Evolutionary conservation across 352 stramenopile genomes (phyloP).

Genomic region (Phytophthora kernoviae): DNA sequence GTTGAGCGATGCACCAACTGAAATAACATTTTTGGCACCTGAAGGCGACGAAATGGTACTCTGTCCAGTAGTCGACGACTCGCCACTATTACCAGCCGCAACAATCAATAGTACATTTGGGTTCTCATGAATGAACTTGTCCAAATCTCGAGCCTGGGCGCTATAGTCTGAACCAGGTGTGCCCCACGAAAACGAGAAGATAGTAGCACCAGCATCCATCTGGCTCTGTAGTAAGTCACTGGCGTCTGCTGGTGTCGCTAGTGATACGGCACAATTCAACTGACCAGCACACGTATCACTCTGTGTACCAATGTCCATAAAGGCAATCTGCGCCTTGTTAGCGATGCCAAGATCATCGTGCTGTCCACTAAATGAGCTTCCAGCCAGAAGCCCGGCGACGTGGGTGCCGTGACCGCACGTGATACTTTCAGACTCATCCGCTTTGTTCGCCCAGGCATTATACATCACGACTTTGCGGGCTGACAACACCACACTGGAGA

Average conservation of each 20-base stretch:
- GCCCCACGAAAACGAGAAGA: conserved; percentile 89
- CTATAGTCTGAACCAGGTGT: conserved; percentile 81
- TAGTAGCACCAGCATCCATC: conserved; percentile 69
- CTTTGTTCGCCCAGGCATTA: conserved; percentile 70
- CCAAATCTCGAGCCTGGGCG: conserved; percentile 72
- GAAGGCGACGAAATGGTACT: conserved; percentile 81
- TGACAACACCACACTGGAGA: conserved; percentile 34
- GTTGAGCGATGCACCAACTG: conserved; percentile 80
- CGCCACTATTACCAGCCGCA: conserved; percentile 89
- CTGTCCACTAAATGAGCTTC: conserved; percentile 70
- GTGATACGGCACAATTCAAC: conserved; percentile 52
- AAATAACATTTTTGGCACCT: conserved; percentile 86
- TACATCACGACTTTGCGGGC: conserved; percentile 84
- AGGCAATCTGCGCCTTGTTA: conserved; percentile 81
- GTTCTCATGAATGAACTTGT: conserved; percentile 86
- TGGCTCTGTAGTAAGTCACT: conserved; percentile 67
- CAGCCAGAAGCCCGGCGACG: conserved; percentile 79
- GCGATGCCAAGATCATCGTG: conserved; percentile 74
- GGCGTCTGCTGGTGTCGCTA: conserved; percentile 69
- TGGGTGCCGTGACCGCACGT: conserved; percentile 90
- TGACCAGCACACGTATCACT: conserved; percentile 48
- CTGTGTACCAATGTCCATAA: conserved; percentile 90
- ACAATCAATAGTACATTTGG: conserved; percentile 87
- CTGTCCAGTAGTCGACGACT: conserved; percentile 54
- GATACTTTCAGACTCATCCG: conserved; percentile 68